These are phyloP conservation scores for Plasmodium billcollinsi DNA, from an alignment of 169 alveolate genomes.

Conservation along the genomic window DNA sequence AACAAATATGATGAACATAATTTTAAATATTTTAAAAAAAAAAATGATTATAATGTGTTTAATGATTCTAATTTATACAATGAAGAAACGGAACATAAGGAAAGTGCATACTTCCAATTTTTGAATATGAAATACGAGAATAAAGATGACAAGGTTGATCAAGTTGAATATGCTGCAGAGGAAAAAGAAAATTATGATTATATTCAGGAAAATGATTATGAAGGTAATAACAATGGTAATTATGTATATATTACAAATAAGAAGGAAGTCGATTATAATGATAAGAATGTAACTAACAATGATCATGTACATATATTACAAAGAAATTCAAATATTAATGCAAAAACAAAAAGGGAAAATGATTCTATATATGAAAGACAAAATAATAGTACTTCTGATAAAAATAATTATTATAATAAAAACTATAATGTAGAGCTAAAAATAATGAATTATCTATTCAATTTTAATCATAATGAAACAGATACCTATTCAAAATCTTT, in stretches of 20 bases:
- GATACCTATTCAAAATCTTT: conserved; percentile 62
- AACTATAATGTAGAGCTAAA: conserved; percentile 3
- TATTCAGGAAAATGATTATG: conserved; percentile 6
- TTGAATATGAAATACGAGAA: conserved; percentile 41
- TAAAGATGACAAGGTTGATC: not conserved
- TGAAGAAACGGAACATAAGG: not conserved
- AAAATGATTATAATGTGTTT: not conserved
- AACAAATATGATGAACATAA: conserved; percentile 70
- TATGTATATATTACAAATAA: not conserved
- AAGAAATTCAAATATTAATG: not conserved
- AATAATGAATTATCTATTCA: conserved; percentile 41
- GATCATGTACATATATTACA: not conserved
- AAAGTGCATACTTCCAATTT: conserved; percentile 6
- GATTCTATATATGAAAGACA: not conserved
- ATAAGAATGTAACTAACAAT: not conserved
- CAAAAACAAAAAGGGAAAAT: not conserved
- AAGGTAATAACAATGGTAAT: conserved; percentile 1
- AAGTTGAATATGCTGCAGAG: not conserved
- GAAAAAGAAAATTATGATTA: not conserved
- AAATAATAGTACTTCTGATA: not conserved
- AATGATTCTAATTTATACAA: not conserved
- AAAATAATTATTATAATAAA: not conserved
- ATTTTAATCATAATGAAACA: conserved; percentile 43
- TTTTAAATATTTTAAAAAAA: conserved; percentile 60
- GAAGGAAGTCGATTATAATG: not conserved